A percentile compares a stretch with the other conserved stretches of the same genome.
Evolutionary conservation across 192 early-diverging fungal species (phyloP).

Genomic region (Coemansia sp.): DNA sequence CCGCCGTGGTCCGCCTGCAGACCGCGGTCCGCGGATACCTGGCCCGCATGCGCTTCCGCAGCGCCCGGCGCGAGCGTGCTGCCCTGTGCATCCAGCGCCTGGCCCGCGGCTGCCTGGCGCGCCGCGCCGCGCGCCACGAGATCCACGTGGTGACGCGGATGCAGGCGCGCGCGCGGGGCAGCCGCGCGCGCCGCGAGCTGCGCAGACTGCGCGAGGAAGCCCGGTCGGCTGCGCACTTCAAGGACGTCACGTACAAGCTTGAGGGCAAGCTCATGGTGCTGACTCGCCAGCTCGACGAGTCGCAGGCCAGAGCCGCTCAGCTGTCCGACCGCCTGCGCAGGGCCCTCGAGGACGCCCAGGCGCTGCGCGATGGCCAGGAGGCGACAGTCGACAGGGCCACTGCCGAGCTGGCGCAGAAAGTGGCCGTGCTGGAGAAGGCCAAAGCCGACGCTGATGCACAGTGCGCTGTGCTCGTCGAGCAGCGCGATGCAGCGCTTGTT

Average conservation of each 20-base stretch:
- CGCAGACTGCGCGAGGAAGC: constrained; percentile 78
- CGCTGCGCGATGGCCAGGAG: constrained; percentile 19
- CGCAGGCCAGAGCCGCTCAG: constrained; percentile 65
- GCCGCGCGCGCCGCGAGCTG: constrained; percentile 65
- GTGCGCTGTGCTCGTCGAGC: constrained; percentile 13
- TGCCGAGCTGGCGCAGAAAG: constrained; percentile 16
- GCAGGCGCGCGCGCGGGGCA: constrained; percentile 76
- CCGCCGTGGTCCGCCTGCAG: constrained; percentile 64
- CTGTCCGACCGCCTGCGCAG: constrained; percentile 57
- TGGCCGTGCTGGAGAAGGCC: constrained; percentile 30
- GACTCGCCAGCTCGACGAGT: constrained; percentile 73
- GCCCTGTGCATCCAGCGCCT: constrained; percentile 78
- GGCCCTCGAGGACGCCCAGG: constrained; percentile 27
- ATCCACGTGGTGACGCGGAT: constrained; percentile 66
- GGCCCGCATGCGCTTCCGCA: constrained; percentile 65
- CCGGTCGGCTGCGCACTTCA: constrained; percentile 87
- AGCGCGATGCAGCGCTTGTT: constrained; percentile 9
- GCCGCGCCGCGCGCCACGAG: constrained; percentile 62
- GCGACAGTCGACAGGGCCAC: constrained; percentile 18
- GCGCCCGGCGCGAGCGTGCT: constrained; percentile 62
- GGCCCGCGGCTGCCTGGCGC: constrained; percentile 68
- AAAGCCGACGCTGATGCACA: constrained; percentile 30
- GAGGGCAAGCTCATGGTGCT: constrained; percentile 97
- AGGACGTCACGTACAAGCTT: constrained; percentile 90
- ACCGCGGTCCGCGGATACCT: constrained; percentile 63